These are phyloP conservation scores for Tylopilus subfusipes DNA, from an alignment of 768 basidiomycete genomes.

Conservation along the genomic window DNA sequence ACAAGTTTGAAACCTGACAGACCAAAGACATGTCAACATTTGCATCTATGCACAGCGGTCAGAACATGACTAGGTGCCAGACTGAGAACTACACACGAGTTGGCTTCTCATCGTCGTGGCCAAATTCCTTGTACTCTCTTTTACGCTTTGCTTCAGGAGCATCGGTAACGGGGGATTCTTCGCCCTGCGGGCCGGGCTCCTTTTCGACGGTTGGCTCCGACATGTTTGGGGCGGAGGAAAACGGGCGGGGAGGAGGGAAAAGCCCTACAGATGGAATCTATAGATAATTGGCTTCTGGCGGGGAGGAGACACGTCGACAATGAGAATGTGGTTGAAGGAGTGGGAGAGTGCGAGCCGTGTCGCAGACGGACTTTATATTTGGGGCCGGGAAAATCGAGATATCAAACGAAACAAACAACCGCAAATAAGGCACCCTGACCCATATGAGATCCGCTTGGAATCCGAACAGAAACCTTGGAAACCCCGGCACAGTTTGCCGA, in stretches of 20 bases:
- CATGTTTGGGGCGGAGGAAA: slow-evolving; percentile 15
- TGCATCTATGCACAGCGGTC: slow-evolving; percentile 51
- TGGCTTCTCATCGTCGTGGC: slow-evolving; percentile 64
- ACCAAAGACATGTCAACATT: slow-evolving; percentile 84
- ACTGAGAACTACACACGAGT: slow-evolving; percentile 49
- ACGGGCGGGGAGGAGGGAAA: slow-evolving; percentile 1
- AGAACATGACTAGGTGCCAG: not conserved
- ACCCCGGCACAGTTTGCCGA: slow-evolving; percentile 26
- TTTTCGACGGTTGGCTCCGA: slow-evolving; percentile 51
- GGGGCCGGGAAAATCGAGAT: slow-evolving; percentile 22
- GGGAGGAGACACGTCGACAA: slow-evolving; percentile 4
- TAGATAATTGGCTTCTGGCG: slow-evolving; percentile 16
- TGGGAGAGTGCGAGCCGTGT: slow-evolving; percentile 31
- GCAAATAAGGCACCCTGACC: slow-evolving; percentile 20
- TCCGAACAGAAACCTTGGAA: slow-evolving; percentile 22
- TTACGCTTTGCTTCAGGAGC: slow-evolving; percentile 47
- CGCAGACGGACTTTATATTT: slow-evolving; percentile 36
- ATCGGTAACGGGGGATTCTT: slow-evolving; percentile 37
- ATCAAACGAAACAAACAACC: slow-evolving; percentile 25
- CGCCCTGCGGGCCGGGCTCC: slow-evolving; percentile 60
- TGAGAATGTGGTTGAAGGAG: slow-evolving; percentile 23
- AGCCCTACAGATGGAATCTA: slow-evolving; percentile 32
- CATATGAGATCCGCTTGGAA: slow-evolving; percentile 22
- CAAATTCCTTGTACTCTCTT: slow-evolving; percentile 86
- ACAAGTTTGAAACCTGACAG: slow-evolving; percentile 19